These are phyloP conservation scores for Vigna unguiculata DNA, from an alignment of 306 rosid species.

Conservation along the genomic window DNA sequence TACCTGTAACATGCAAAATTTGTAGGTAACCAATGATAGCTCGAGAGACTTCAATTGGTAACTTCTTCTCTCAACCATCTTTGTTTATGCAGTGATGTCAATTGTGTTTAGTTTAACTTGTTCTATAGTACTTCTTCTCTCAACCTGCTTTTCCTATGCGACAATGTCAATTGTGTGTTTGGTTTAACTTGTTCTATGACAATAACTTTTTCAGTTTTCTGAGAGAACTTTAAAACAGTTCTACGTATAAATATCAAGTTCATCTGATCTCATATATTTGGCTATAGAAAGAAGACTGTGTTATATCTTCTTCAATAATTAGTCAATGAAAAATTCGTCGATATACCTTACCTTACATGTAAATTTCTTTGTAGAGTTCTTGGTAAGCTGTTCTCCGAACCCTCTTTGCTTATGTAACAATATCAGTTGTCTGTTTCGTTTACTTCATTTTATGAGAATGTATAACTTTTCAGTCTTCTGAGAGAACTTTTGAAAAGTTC, in stretches of 20 bases:
- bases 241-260: neutral
- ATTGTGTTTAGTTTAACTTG: neutral
- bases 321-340: no score
- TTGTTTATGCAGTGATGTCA: neutral
- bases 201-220: neutral
- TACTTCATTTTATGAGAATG: neutral
- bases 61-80: neutral
- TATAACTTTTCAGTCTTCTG: neutral
- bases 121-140: neutral
- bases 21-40: neutral
- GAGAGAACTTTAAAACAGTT: neutral
- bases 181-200: no score
- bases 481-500: neutral
- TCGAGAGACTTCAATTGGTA: neutral
- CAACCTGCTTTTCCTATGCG: no score
- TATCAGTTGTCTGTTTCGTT: neutral
- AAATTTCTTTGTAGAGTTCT: slow-evolving; percentile 53
- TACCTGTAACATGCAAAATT: neutral
- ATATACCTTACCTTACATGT: no score
- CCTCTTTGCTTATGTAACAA: neutral
- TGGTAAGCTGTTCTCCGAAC: slow-evolving; percentile 51
- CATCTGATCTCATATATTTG: neutral
- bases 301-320: neutral
- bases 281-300: neutral
- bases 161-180: no score